Base-by-base conservation (phyloP, 805 yeast species). In the Metschnikowia drakensbergensis region DNA sequence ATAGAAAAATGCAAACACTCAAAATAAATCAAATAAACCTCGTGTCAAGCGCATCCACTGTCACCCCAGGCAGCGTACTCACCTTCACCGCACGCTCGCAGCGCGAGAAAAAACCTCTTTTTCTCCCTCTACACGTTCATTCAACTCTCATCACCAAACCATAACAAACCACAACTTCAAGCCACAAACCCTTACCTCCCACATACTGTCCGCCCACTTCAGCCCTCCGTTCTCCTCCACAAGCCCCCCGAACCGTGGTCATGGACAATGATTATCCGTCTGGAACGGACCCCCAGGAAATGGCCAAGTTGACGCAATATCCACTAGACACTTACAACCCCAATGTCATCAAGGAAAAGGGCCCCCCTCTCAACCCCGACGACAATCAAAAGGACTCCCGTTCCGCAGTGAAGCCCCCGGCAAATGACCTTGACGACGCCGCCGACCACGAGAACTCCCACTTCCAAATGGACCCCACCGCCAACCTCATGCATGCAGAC, bases 291-390 rank as follows among this genome's bases (percentile, higher is more conserved):
- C 37, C 45, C 26, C 35, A 32, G 31, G 45, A 42, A 33, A 42
- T 42, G 45, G 38, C 45, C 45, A 42, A 42, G 45, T 42, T 42
- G 45, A 17, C 37, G 25, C 45, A 42, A 7, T 42, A 42, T 32
- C 45, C 45, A 6, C 45, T 42, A 32, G 45, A 42, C 45, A 33
- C 45, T 13, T 42, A 42, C 36, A 42, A 42, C 31, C 38, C 45
- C 37, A 34, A 42, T 10, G 32, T 42, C 17, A 42, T 42, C 17
- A 42, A 42, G 27, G 45, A 37, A 13, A 7, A 37, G 29, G 17
- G 22, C 11, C 10, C 39, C 4, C 6, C 10, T 3, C 30, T n/a
- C 8, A 37, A 10, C 29, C 7, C 30, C 3, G 30, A 33, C 13
- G 27, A 32, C 26, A 26, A 13, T 5, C 32, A 26, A 27, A 33